Evolutionary conservation across 176 grass and related monocot genomes (phyloP).

Genomic region (bread wheat (Triticum aestivum)): DNA sequence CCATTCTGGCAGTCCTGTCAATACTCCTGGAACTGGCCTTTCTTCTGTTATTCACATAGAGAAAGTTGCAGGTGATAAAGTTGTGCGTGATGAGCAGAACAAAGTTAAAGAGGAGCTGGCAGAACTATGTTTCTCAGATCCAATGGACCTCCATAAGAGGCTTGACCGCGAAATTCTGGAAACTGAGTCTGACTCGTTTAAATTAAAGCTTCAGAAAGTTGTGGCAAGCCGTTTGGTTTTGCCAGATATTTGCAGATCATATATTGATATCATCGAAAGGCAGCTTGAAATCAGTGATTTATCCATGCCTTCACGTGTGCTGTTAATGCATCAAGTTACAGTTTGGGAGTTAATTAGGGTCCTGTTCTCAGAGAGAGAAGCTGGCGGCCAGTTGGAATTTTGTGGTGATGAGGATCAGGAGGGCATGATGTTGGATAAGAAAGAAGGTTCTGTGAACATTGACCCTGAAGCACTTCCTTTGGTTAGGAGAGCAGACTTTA

Average conservation of each 20-base stretch:
- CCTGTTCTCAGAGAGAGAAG: constrained; percentile 69
- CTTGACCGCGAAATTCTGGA: constrained; percentile 53
- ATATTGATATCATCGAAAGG: constrained; percentile 82
- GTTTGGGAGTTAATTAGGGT: constrained; percentile 91
- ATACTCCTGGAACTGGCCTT: constrained; percentile 45
- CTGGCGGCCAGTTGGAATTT: constrained; percentile 38
- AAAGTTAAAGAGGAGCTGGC: constrained; percentile 61
- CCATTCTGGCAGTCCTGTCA: constrained; percentile 76
- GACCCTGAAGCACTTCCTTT: constrained; percentile 80
- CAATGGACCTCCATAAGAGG: constrained; percentile 70
- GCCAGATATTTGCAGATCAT: constrained; percentile 76
- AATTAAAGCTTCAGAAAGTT: constrained; percentile 77
- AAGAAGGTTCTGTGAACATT: constrained; percentile 57
- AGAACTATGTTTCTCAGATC: constrained; percentile 67
- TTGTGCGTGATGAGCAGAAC: constrained; percentile 62
- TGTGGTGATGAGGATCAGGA: constrained; percentile 57
- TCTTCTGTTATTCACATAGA: constrained; percentile 87
- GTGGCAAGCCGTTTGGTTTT: constrained; percentile 59
- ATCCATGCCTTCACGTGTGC: constrained; percentile 54
- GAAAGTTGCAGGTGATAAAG: constrained; percentile 65
- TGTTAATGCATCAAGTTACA: constrained; percentile 82
- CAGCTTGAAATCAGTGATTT: constrained; percentile 65
- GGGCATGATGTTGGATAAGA: constrained; percentile 82
- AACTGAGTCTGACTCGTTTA: constrained; percentile 46
- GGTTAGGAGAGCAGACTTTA: constrained; percentile 84